Conservation (phyloP, 257 asterid genomes). For the Leptodermis oblonga region DNA sequence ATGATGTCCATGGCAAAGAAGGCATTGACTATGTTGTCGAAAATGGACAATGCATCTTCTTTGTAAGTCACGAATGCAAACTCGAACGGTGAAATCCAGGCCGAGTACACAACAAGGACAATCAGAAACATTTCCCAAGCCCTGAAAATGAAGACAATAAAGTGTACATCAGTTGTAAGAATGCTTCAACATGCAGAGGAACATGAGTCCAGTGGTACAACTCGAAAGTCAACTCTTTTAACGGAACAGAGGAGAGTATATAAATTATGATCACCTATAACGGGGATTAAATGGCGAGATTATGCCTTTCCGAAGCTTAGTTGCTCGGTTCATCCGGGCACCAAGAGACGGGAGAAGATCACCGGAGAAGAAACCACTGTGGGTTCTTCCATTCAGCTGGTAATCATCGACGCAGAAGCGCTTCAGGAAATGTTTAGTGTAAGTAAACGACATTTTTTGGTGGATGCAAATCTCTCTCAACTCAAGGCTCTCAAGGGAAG, state of each 20-base stretch:
- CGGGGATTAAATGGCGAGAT: constrained; percentile 67
- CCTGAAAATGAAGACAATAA: constrained; percentile 38
- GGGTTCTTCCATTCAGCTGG: constrained; percentile 25
- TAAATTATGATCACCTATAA: constrained; percentile 55
- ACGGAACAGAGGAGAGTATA: too few relatives aligned
- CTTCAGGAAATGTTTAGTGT: constrained; percentile 43
- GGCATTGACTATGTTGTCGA: constrained; percentile 70
- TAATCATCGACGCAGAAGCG: constrained; percentile 68
- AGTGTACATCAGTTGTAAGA: not conserved
- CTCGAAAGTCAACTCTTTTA: too few relatives aligned
- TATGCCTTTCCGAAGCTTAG: constrained; percentile 47
- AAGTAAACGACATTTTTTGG: constrained; percentile 42
- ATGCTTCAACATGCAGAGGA: not conserved
- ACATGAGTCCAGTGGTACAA: too few relatives aligned
- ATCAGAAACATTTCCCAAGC: constrained; percentile 87
- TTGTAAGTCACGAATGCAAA: constrained; percentile 68
- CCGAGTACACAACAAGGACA: constrained; percentile 69
- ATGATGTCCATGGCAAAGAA: constrained; percentile 78
- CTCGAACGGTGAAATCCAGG: constrained; percentile 93
- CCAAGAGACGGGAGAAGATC: constrained; percentile 91
- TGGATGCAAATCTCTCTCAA: constrained; percentile 11
- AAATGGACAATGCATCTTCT: constrained; percentile 48
- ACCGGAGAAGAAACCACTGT: constrained; percentile 58
- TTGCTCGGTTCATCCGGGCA: constrained; percentile 56
- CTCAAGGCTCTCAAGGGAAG: constrained; percentile 16